Conservation (phyloP, 768 basidiomycete genomes). For the Amanita polypyramis region DNA sequence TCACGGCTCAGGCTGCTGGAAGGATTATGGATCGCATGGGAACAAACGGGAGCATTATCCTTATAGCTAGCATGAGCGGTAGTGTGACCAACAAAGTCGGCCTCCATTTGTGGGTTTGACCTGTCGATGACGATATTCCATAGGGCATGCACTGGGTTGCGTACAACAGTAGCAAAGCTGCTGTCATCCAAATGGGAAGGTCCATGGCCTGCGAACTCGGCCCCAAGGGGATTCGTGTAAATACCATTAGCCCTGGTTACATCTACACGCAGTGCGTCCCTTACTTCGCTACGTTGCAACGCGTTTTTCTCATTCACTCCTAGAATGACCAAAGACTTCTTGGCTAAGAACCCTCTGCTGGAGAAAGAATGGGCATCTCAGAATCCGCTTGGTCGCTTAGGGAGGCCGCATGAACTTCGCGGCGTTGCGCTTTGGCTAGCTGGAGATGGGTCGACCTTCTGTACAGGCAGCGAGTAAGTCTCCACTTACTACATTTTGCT, state of each 20-base stretch:
- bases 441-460: conserved; percentile 60
- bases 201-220: conserved; percentile 74
- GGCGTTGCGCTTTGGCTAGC: conserved; percentile 60
- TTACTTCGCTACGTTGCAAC: background rate
- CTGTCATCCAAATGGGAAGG: conserved; percentile 71
- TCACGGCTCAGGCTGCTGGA: conserved; percentile 51
- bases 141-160: conserved; percentile 61
- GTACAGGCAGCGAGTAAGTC: conserved; percentile 61
- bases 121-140: background rate
- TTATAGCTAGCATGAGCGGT: conserved; percentile 54
- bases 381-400: conserved; percentile 60
- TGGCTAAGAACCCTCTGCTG: conserved; percentile 44
- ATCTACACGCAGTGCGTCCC: conserved; percentile 48
- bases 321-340: conserved; percentile 53
- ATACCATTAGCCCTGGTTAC: conserved; percentile 62
- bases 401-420: conserved; percentile 56
- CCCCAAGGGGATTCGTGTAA: conserved; percentile 54
- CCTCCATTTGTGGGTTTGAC: background rate
- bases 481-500: too few species aligned
- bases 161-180: conserved; percentile 67
- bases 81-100: conserved; percentile 50
- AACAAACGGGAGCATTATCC: conserved; percentile 41
- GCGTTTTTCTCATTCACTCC: background rate
- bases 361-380: conserved; percentile 42
- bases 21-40: conserved; percentile 43